A percentile compares a stretch with the other conserved stretches of the same genome.
Conservation (phyloP, 371 early-diverging fungal species). For the Amoeboaphelidium protococcarum region DNA sequence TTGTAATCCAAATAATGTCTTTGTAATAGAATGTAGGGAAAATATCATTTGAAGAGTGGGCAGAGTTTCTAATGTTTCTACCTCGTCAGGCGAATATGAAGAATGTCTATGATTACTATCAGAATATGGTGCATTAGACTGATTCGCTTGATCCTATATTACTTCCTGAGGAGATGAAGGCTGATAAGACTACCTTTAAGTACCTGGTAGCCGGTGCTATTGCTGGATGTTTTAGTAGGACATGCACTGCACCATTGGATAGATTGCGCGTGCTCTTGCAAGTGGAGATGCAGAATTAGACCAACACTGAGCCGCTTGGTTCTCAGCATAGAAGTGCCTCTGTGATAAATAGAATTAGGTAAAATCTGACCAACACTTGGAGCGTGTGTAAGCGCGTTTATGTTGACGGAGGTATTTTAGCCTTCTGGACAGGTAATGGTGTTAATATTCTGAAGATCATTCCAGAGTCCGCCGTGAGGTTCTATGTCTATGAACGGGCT, state of each 20-base stretch:
- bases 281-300: conserved; percentile 15
- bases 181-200: too few relatives aligned
- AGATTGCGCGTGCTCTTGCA: conserved; percentile 76
- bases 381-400: conserved; percentile 22
- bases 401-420: conserved; percentile 53
- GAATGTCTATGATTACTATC: too few relatives aligned
- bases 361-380: conserved; percentile 4
- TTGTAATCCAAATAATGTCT: too few relatives aligned
- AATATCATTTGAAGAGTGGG: too few relatives aligned
- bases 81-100: too few relatives aligned
- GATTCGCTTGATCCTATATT: too few relatives aligned
- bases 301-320: not conserved
- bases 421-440: conserved; percentile 74
- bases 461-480: conserved; percentile 69
- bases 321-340: not conserved
- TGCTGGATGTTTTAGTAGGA: conserved; percentile 72
- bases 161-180: too few relatives aligned
- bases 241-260: conserved; percentile 73
- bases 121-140: too few relatives aligned
- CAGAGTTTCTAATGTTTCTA: too few relatives aligned
- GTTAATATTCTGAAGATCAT: conserved; percentile 73
- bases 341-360: not conserved
- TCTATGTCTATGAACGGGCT: conserved; percentile 45
- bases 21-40: too few relatives aligned
- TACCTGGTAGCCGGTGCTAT: conserved; percentile 66